Conservation (phyloP, 257 asterid species). For the Coffea canephora region DNA sequence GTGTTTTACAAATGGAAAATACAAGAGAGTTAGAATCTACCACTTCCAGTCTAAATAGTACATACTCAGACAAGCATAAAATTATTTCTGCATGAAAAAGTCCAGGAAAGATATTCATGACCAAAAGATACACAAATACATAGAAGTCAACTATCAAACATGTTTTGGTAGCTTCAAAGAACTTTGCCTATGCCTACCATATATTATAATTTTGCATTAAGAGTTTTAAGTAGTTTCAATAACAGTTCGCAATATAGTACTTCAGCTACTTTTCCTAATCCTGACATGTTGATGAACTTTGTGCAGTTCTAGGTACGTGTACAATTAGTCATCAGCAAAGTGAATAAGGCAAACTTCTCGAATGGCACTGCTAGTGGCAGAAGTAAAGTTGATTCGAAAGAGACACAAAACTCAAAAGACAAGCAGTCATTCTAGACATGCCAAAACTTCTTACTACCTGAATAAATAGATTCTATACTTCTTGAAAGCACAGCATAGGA, state of each 20-base stretch:
- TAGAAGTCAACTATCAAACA: neutral
- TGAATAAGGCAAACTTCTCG: neutral
- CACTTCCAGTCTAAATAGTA: neutral
- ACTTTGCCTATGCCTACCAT: neutral
- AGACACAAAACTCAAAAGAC: neutral
- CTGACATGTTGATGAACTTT: neutral
- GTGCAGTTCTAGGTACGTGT: neutral
- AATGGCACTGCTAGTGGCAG: neutral
- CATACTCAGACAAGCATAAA: neutral
- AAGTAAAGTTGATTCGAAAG: neutral
- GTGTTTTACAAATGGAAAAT: constrained; percentile 9
- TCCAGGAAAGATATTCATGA: neutral
- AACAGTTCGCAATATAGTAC: neutral
- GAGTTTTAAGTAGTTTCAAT: neutral
- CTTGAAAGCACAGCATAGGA: constrained; percentile 97
- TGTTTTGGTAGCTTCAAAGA: neutral
- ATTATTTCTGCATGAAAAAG: neutral
- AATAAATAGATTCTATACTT: constrained; percentile 90
- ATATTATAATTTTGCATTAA: no score
- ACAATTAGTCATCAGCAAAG: neutral
- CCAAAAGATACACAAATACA: neutral
- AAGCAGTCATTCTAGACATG: neutral
- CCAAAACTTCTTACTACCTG: constrained; percentile 48
- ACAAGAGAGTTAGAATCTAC: constrained; percentile 5
- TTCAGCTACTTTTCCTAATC: neutral